Conservation (phyloP, 768 basidiomycete species). For the Kwoniella europaea region DNA sequence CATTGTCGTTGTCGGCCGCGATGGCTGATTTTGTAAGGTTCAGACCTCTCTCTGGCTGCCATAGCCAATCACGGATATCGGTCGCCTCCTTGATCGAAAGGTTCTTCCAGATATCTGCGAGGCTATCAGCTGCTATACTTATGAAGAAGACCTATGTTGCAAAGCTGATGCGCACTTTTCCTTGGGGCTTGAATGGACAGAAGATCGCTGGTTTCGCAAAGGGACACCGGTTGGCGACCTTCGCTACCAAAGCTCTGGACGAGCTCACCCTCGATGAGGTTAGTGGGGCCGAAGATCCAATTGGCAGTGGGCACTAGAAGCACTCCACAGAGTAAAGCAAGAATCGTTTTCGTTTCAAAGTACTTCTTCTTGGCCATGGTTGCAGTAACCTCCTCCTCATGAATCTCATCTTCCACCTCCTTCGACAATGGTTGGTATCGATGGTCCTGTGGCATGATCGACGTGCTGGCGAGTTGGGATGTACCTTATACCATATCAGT, state of each 20-base stretch:
- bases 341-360: conserved; percentile 4
- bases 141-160: neutral
- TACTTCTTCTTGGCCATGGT: conserved; percentile 1
- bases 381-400: too few species aligned
- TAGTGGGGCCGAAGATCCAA: neutral
- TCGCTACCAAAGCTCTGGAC: neutral
- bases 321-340: conserved; percentile 10
- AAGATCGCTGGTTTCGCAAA: conserved; percentile 6
- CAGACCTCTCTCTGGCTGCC: conserved; percentile 59
- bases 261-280: neutral
- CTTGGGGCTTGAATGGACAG: too few species aligned
- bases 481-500: neutral
- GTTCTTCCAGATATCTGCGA: conserved; percentile 64
- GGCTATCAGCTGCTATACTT: neutral
- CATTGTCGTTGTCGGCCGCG: conserved; percentile 62
- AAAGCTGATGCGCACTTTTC: too few species aligned
- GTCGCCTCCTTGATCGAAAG: conserved; percentile 62
- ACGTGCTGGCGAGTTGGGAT: neutral
- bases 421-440: neutral
- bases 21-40: conserved; percentile 62
- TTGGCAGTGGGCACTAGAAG: conserved; percentile 4
- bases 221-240: conserved; percentile 1
- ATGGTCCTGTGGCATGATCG: conserved; percentile 3
- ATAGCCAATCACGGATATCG: conserved; percentile 63
- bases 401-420: too few species aligned